A percentile compares a stretch with the other conserved stretches of the same genome.
Conservation (phyloP, 1,139 yeast genomes). For the Yamadazyma dushanensis region DNA sequence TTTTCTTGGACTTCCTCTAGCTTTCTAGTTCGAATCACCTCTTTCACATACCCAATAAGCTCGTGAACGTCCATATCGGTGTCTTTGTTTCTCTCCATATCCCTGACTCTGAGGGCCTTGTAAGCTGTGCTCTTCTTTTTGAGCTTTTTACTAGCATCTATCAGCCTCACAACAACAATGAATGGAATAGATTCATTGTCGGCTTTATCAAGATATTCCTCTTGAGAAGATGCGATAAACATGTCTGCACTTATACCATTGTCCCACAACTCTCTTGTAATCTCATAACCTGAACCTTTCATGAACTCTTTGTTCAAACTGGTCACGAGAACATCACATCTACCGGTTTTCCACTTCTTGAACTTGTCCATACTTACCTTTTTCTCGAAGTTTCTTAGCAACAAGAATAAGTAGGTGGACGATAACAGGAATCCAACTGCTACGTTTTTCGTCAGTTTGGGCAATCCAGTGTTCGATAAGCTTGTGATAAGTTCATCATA, state of each 20-base stretch:
- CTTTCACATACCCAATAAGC: constrained; percentile 47
- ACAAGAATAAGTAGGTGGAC: constrained; percentile 40
- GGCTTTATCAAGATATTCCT: constrained; percentile 68
- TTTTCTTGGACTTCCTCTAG: constrained; percentile 14
- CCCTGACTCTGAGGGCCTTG: constrained; percentile 74
- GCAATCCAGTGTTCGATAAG: constrained; percentile 19
- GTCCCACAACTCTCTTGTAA: constrained; percentile 69
- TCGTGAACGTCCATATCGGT: constrained; percentile 72
- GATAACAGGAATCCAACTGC: constrained; percentile 84
- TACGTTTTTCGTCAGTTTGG: constrained; percentile 34
- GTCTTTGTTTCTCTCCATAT: constrained; percentile 60
- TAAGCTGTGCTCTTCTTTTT: constrained; percentile 42
- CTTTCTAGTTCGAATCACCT: constrained; percentile 39
- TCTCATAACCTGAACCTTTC: constrained; percentile 60
- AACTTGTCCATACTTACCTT: constrained; percentile 24
- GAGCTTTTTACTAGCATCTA: constrained; percentile 28
- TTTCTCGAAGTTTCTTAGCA: constrained; percentile 36
- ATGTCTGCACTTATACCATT: constrained; percentile 72
- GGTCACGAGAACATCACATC: constrained; percentile 82
- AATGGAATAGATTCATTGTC: constrained; percentile 69
- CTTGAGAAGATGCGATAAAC: constrained; percentile 47
- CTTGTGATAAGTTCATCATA: constrained; percentile 70
- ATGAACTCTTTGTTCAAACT: constrained; percentile 56
- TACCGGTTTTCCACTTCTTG: constrained; percentile 31
- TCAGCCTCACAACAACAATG: constrained; percentile 72